Evolutionary conservation across 2,329 filamentous ascomycete genomes (phyloP), one percentile per base, ranked within the genome.

Genomic region (Xylariaceae sp.): DNA sequence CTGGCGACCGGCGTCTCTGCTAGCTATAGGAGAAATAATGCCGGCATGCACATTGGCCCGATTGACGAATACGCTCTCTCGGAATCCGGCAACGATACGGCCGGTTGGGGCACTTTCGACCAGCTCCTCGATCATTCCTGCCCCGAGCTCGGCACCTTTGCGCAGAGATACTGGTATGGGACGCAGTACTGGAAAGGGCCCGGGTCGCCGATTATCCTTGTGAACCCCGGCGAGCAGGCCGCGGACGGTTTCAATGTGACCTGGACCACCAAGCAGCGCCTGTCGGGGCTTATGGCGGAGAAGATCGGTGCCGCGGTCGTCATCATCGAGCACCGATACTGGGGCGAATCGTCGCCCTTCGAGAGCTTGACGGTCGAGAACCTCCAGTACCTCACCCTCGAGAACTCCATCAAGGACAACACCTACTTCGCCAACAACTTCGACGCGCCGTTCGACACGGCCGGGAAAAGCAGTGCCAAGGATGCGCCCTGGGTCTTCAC

Each of bases 401-500:
- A 74, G 59, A 76, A 78, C 65, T 68, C 72, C 41, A 71, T 77
- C 58, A 71, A 73, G 52, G 75, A 78, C 60, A 65, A 71, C 40
- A 73, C 71, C 20, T 71, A 77, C 62, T 75, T 78, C 59, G 75
- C 75, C 48, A 71, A 67, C 54, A 72, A 76, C 50, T 79, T 79
- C 16, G 62, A 75, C 10, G 72, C 83, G 26, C 79, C 81, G 0
- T 85, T 84, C 54, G 81, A 81, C 60, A 65, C 63, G 1, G 71
- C 74, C 37, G 72, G 73, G 16, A 71, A 67, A 57, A 83, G 77
- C 62, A 74, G 76, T 47, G 77, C 81, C 6, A 71, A 73, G 26
- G 72, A 77, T 40, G 79, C 79, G 2, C 81, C 83, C 0, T 86
- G 83, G 83, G 71, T 85, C 32, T 73, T 79, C 48, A 74, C 76